Evolutionary conservation across 257 asterid species (phyloP).

Genomic region (Vinca minor): DNA sequence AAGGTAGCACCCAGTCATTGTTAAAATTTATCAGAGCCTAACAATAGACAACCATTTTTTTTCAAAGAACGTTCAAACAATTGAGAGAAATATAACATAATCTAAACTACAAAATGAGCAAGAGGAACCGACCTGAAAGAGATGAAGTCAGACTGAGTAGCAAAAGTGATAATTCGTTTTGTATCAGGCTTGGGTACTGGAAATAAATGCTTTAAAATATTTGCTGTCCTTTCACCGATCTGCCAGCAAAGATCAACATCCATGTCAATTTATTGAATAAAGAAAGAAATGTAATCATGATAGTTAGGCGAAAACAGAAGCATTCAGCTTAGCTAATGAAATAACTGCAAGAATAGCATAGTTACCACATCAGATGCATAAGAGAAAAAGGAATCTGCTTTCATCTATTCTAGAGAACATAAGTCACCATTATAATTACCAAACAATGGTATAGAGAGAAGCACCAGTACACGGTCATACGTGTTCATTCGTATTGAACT

Average conservation of each 20-base stretch:
- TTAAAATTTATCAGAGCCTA: neutral
- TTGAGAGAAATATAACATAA: neutral
- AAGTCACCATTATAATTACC: neutral
- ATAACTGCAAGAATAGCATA: neutral
- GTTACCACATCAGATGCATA: neutral
- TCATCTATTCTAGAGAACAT: neutral
- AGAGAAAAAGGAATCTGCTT: neutral
- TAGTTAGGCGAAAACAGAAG: neutral
- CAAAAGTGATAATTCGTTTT: slow-evolving; percentile 73
- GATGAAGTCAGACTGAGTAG: slow-evolving; percentile 63
- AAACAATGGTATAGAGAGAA: too few relatives aligned
- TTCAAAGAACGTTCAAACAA: neutral
- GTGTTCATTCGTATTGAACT: neutral
- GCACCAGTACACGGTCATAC: neutral
- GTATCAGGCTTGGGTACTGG: slow-evolving; percentile 96
- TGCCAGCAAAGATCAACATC: slow-evolving; percentile 30
- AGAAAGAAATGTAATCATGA: neutral
- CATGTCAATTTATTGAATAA: neutral
- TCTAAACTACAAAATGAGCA: neutral
- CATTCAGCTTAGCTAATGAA: neutral
- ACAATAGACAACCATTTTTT: neutral
- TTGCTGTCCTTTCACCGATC: slow-evolving; percentile 83
- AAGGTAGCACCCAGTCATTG: neutral
- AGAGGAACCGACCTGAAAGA: slow-evolving; percentile 69
- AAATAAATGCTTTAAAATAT: slow-evolving; percentile 76